Base-by-base conservation (phyloP, 139 green algal genomes). In the Eudorina sp. region DNA sequence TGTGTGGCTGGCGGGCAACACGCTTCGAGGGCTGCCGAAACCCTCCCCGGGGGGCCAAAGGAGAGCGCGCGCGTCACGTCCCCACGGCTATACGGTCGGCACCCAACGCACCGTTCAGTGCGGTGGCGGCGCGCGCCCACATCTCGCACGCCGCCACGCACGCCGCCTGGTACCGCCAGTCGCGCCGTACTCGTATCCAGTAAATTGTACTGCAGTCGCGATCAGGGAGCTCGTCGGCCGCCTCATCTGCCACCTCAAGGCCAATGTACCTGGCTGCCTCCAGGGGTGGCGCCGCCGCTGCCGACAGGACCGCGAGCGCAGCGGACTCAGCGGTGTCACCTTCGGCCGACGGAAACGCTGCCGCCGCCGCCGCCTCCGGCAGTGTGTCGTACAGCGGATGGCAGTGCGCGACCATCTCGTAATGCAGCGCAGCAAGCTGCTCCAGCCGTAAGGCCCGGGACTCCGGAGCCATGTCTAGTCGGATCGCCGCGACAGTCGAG, bases 141-240 rank as follows among this genome's bases (percentile, higher is more conserved):
- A 85, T 74, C 27, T 85, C 79, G 2, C 14, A 25, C 55, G 79
- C 79, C 29, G 75, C 53, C 9, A 53, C 11, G n/a, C 79, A 85
- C 2, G 79, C 79, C 9, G 79, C 79, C 58, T 60, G 79, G 53
- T 60, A 85, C 25, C 79, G 79, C 79, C 79, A 85, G 79, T 85
- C 79, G 11, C 58, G 40, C 27, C 79, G 79, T 31, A 62, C 51
- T 13, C 5, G n/a, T 5, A 19, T 19, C 34, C 29, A 8, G 34
- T n/a, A 31, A 16, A 29, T 9, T 16, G 34, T 73, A 13, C 25
- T 23, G 64, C 64, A 23, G 18, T 27, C 34, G 31, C 18, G 25
- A 34, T 46, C 29, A 11, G 9, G 21, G 2, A n/a, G 8, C 27
- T 16, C 46, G 31, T 51, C 34, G 4, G 34, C 75, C 29, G 31